These are phyloP conservation scores for Colletotrichum nymphaeae DNA, from an alignment of 2,329 filamentous ascomycete genomes.

Conservation along the genomic window DNA sequence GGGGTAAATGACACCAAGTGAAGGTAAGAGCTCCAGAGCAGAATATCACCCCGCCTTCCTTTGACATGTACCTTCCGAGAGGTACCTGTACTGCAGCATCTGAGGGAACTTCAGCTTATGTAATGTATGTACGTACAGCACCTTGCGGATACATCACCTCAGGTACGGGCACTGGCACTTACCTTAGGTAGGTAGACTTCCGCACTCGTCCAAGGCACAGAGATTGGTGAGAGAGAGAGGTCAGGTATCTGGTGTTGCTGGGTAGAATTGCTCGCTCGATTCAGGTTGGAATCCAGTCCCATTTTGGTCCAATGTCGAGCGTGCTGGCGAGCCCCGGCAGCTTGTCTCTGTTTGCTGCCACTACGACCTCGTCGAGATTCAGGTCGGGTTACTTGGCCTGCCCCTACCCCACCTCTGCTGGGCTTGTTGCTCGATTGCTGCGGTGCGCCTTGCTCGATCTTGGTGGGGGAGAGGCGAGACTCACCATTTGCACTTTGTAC, in stretches of 20 bases:
- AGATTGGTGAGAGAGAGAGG: not conserved
- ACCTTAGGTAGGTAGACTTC: not conserved
- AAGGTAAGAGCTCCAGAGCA: not conserved
- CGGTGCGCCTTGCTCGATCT: constrained; percentile 1
- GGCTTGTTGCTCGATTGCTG: constrained; percentile 14
- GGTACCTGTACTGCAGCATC: no score
- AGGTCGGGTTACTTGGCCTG: constrained; percentile 25
- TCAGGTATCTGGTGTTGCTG: not conserved
- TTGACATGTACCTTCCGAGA: not conserved
- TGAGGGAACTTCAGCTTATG: not conserved
- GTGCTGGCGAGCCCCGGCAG: not conserved
- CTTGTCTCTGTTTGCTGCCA: constrained; percentile 8
- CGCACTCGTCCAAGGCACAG: not conserved
- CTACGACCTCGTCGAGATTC: constrained; percentile 30
- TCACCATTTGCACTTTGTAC: not conserved
- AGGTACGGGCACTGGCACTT: not conserved
- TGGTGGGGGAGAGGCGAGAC: not conserved
- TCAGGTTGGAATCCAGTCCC: not conserved
- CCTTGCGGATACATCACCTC: not conserved
- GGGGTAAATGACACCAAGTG: not conserved
- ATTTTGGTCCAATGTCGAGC: not conserved
- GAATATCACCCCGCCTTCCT: not conserved
- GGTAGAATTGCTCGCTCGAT: not conserved
- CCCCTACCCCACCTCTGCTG: constrained; percentile 34
- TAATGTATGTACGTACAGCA: not conserved